Conservation (phyloP, 441 rosid genomes). For the California macrophylla region DNA sequence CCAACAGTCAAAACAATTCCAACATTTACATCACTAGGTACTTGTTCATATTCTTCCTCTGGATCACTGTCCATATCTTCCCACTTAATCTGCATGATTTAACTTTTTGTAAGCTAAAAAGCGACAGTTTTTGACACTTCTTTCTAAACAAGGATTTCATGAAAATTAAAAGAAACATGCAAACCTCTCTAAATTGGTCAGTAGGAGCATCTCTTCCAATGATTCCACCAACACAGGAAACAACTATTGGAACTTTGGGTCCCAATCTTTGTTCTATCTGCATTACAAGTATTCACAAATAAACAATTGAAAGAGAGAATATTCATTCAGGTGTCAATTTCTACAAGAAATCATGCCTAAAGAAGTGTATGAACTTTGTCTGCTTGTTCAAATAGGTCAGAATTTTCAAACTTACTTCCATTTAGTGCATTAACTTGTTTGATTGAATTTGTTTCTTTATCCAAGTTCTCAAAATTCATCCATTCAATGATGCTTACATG, state of each 20-base stretch:
- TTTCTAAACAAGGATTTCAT: not conserved
- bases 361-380: no score
- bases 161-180: not conserved
- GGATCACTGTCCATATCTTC: constrained; percentile 5
- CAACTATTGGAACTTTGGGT: constrained; percentile 44
- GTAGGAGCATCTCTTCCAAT: constrained; percentile 55
- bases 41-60: constrained; percentile 9
- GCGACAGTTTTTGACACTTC: not conserved
- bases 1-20: constrained; percentile 65
- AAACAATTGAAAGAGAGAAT: not conserved
- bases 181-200: constrained; percentile 52
- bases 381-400: no score
- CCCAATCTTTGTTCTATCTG: constrained; percentile 49
- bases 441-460: no score
- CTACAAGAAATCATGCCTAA: no score
- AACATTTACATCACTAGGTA: not conserved
- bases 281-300: constrained; percentile 7
- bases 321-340: not conserved
- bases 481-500: no score
- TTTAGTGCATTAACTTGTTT: no score
- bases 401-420: no score
- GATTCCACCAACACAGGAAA: constrained; percentile 41
- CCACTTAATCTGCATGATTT: constrained; percentile 34
- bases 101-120: constrained; percentile 4
- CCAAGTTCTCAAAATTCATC: no score